phyloP scores from a whole-genome alignment of 768 basidiomycete species.

The Lentinus brumalis region DNA sequence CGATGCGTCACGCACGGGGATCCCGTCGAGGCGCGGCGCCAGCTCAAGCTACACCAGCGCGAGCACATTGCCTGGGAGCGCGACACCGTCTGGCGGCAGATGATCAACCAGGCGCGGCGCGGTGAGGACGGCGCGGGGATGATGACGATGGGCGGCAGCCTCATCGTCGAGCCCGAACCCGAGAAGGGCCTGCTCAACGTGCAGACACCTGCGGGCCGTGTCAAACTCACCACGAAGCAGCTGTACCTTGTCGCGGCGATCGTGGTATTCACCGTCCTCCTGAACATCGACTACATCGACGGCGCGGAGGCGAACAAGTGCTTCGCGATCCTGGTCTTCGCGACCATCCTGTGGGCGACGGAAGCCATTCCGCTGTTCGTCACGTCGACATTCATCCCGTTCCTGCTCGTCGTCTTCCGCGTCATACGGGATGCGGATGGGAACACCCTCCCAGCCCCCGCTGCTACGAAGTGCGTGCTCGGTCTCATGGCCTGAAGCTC shows the following conservation, averaged over 20 bases:
- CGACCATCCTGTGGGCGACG: conserved; percentile 94
- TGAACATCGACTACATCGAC: conserved; percentile 63
- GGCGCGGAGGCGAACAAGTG: conserved; percentile 81
- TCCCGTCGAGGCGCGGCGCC: conserved; percentile 65
- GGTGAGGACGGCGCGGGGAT: conserved; percentile 39
- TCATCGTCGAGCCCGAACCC: conserved; percentile 51
- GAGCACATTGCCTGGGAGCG: conserved; percentile 97
- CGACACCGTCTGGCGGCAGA: conserved; percentile 96
- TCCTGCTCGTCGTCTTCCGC: conserved; percentile 82
- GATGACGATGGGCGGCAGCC: conserved; percentile 24
- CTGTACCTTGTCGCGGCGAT: conserved; percentile 61
- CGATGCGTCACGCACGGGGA: conserved; percentile 84
- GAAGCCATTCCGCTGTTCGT: conserved; percentile 98
- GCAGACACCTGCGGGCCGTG: conserved; percentile 63
- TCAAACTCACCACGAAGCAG: conserved; percentile 66
- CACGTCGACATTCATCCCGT: conserved; percentile 89
- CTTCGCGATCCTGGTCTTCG: conserved; percentile 85
- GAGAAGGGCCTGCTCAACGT: conserved; percentile 44
- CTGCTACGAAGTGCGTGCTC: conserved; percentile 76
- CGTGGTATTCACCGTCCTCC: conserved; percentile 55
- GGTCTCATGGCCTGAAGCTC: not conserved
- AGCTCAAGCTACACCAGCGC: conserved; percentile 83
- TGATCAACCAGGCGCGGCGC: conserved; percentile 82
- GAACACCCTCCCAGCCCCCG: conserved; percentile 52
- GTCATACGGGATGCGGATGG: conserved; percentile 69